These are phyloP conservation scores for Colletotrichum aenigma DNA, from an alignment of 2,329 filamentous ascomycete species.

Conservation along the genomic window DNA sequence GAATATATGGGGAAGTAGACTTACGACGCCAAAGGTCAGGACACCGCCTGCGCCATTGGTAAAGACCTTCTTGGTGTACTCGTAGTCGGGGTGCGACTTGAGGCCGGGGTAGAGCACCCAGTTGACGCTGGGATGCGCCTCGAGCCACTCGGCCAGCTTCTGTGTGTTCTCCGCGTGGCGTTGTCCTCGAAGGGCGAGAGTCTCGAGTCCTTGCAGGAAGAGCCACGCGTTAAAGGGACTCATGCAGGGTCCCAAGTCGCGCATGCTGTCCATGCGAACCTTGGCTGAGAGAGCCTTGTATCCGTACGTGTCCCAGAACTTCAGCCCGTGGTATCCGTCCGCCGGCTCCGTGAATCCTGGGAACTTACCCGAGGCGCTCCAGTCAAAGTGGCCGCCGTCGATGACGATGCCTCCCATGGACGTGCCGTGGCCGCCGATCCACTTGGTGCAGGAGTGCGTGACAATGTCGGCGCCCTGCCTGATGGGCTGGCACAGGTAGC, in stretches of 20 bases:
- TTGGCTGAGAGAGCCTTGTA: constrained; percentile 68
- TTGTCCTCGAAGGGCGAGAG: constrained; percentile 68
- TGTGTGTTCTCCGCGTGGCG: constrained; percentile 70
- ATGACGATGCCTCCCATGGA: constrained; percentile 72
- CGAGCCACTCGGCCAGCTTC: constrained; percentile 69
- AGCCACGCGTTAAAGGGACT: constrained; percentile 78
- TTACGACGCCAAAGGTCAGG: constrained; percentile 67
- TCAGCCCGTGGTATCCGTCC: constrained; percentile 72
- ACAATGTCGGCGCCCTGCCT: constrained; percentile 74
- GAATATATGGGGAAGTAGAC: background rate
- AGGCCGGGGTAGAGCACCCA: constrained; percentile 78
- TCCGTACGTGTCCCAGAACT: constrained; percentile 75
- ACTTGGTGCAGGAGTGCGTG: constrained; percentile 74
- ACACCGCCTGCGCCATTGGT: constrained; percentile 73
- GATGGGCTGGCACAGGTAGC: constrained; percentile 69
- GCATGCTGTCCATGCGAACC: constrained; percentile 71
- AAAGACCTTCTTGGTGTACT: constrained; percentile 71
- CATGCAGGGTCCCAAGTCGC: constrained; percentile 69
- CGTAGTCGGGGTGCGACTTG: constrained; percentile 66
- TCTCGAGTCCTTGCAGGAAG: constrained; percentile 72
- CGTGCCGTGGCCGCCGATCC: constrained; percentile 76
- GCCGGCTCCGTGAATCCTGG: constrained; percentile 73
- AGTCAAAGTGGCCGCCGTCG: constrained; percentile 74
- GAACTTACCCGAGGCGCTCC: constrained; percentile 71
- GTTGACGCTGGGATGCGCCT: constrained; percentile 68